phyloP scores from a whole-genome alignment of 345 rosid genomes.

The Ceriops tagal region DNA sequence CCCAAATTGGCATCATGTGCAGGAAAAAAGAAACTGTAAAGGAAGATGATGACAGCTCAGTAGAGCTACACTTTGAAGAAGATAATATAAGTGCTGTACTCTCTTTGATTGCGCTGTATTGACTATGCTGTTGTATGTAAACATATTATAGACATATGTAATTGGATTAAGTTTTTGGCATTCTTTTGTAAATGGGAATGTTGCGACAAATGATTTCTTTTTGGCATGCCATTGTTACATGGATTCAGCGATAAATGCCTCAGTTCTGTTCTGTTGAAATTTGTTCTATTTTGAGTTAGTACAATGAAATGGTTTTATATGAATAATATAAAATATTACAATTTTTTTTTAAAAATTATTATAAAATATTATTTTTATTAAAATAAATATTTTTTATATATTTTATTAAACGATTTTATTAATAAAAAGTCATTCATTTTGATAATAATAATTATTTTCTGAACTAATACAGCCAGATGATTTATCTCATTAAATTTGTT shows the following conservation, averaged over 20 bases:
- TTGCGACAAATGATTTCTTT: conserved; percentile 16
- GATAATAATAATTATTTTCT: too few relatives aligned
- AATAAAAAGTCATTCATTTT: too few relatives aligned
- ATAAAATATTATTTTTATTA: too few relatives aligned
- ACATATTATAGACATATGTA: conserved; percentile 5
- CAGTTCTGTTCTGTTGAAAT: background rate
- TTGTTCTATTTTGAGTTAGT: background rate
- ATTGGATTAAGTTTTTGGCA: too few relatives aligned
- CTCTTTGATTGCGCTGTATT: background rate
- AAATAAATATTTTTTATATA: too few relatives aligned
- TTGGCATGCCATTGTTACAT: conserved; percentile 1
- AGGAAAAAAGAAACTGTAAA: background rate
- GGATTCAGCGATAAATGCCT: background rate
- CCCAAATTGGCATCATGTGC: background rate
- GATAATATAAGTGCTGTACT: too few relatives aligned
- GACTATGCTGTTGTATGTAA: conserved; percentile 9
- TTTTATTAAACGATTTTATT: too few relatives aligned
- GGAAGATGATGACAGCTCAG: background rate
- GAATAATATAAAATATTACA: too few relatives aligned
- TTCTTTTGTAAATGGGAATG: conserved; percentile 59
- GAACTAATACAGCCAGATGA: too few relatives aligned
- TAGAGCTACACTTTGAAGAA: background rate
- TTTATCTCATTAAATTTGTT: too few relatives aligned
- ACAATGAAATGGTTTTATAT: too few relatives aligned
- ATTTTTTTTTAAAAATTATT: too few relatives aligned